These are phyloP conservation scores for Cyphellophora attinorum DNA, from an alignment of 2,329 filamentous ascomycete genomes.

Conservation along the genomic window DNA sequence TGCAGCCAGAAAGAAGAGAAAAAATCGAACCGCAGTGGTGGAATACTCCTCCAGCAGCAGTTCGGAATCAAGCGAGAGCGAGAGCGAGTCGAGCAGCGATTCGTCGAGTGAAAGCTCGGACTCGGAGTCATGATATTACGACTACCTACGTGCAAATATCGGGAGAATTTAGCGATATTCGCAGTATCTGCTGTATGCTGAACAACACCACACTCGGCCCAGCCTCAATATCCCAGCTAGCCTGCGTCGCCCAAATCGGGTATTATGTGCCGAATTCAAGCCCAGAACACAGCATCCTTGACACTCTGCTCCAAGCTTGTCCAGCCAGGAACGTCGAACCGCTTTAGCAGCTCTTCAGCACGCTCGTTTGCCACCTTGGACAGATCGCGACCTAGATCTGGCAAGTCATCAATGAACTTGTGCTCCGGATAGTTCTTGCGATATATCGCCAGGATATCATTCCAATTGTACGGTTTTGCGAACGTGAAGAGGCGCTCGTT, in stretches of 20 bases:
- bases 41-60: slow-evolving; percentile 22
- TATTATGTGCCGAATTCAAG: background rate
- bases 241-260: too few species aligned
- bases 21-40: slow-evolving; percentile 32
- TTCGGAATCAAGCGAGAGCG: slow-evolving; percentile 31
- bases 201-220: too few species aligned
- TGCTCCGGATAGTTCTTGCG: slow-evolving; percentile 30
- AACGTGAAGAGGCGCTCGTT: slow-evolving; percentile 47
- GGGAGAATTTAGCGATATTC: too few species aligned
- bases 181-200: too few species aligned
- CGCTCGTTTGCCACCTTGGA: slow-evolving; percentile 9
- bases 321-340: slow-evolving; percentile 10
- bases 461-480: slow-evolving; percentile 37
- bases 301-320: slow-evolving; percentile 5
- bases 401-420: slow-evolving; percentile 17
- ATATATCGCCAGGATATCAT: slow-evolving; percentile 28
- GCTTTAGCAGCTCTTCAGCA: slow-evolving; percentile 11
- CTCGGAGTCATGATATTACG: too few species aligned
- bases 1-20: slow-evolving; percentile 27
- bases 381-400: slow-evolving; percentile 9
- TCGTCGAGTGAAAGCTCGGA: too few species aligned
- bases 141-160: too few species aligned
- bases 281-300: background rate
- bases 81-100: slow-evolving; percentile 19
- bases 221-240: too few species aligned